These are phyloP conservation scores for Ogataea paraovalis DNA, from an alignment of 805 yeast genomes.

Conservation along the genomic window DNA sequence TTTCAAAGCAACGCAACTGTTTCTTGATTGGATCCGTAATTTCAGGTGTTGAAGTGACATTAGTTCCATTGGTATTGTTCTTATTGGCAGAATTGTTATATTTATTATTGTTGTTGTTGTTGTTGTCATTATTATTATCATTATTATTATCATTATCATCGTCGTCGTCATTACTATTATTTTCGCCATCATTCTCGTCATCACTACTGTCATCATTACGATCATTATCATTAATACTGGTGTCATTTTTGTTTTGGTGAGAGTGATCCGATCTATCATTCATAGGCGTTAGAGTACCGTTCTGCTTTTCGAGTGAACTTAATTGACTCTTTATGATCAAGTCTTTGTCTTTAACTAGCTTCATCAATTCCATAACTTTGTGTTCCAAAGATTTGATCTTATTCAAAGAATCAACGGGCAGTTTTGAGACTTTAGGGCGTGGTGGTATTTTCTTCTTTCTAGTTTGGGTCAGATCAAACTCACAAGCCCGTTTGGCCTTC, in stretches of 20 bases:
- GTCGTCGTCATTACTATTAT: not conserved
- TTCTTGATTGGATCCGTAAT: not conserved
- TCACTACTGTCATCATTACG: not conserved
- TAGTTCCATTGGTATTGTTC: not conserved
- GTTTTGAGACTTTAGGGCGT: not conserved
- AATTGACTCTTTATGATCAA: not conserved
- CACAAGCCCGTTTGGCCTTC: constrained; percentile 60
- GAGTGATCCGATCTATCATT: not conserved
- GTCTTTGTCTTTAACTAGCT: constrained; percentile 3
- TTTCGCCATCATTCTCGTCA: too few species aligned
- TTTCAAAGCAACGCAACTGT: constrained; percentile 32
- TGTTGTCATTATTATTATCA: not conserved
- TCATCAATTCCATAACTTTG: constrained; percentile 19
- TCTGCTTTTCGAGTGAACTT: not conserved
- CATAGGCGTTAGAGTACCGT: not conserved
- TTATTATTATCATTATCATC: not conserved
- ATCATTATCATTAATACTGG: not conserved
- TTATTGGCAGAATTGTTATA: not conserved
- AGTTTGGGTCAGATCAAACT: constrained; percentile 58
- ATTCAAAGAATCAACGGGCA: not conserved
- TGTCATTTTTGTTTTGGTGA: too few species aligned
- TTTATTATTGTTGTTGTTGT: not conserved
- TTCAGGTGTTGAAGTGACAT: not conserved
- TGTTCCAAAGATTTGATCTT: constrained; percentile 24
- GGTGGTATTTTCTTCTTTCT: constrained; percentile 39